These are phyloP conservation scores for Morella rubra DNA, from an alignment of 306 rosid species.

Conservation along the genomic window DNA sequence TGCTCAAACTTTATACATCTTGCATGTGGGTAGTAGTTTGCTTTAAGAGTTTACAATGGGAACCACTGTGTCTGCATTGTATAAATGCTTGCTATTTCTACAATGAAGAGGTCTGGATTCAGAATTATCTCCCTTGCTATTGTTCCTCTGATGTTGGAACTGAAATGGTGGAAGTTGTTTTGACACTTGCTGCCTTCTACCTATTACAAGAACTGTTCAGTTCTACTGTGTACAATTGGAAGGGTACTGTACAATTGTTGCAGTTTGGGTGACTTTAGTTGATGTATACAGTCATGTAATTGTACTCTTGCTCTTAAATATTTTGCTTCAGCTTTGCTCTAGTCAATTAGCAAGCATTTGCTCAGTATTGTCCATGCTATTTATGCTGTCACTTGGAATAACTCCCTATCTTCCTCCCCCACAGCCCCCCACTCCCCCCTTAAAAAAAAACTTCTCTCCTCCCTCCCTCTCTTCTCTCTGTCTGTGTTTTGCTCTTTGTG, in stretches of 20 bases:
- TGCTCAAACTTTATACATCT: neutral
- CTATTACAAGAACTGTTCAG: neutral
- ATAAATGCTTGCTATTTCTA: neutral
- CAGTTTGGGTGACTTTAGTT: neutral
- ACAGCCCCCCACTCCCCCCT: no score
- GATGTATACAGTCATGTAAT: neutral
- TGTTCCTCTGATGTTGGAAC: neutral
- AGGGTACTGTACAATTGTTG: neutral
- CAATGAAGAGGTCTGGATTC: neutral
- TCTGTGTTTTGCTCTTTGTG: no score
- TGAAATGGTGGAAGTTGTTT: no score
- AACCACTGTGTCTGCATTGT: neutral
- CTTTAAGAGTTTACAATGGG: neutral
- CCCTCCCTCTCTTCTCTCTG: no score
- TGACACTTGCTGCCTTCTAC: neutral
- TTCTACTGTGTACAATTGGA: neutral
- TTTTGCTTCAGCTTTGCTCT: neutral
- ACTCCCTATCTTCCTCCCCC: neutral
- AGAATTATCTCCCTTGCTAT: neutral
- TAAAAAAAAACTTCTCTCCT: neutral
- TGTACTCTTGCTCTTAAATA: neutral
- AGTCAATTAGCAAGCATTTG: neutral
- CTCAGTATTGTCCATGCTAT: neutral
- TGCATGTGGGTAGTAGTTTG: slow-evolving; percentile 4
- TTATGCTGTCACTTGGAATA: neutral